Evolutionary conservation across 2,329 filamentous ascomycete species (phyloP).

Genomic region (Hysterium pulicare): DNA sequence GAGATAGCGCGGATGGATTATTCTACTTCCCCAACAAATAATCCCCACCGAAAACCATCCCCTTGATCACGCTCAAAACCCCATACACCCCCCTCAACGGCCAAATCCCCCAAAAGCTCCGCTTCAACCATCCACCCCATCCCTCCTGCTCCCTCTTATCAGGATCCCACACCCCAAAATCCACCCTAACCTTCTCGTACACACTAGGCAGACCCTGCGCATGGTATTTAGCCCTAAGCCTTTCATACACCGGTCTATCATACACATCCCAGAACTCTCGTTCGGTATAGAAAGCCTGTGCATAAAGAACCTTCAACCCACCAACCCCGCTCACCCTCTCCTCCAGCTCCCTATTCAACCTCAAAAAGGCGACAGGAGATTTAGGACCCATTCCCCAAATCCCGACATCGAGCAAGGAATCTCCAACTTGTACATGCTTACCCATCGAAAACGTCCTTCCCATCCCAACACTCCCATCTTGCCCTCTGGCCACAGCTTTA

Average conservation of each 20-base stretch:
- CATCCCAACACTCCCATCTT: no score
- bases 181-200: constrained; percentile 61
- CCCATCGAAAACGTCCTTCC: constrained; percentile 29
- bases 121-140: constrained; percentile 27
- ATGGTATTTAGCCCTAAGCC: constrained; percentile 59
- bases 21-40: constrained; percentile 16
- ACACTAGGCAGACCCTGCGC: constrained; percentile 63
- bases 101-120: constrained; percentile 32
- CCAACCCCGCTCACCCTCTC: constrained; percentile 64
- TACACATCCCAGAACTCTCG: constrained; percentile 67
- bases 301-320: constrained; percentile 85
- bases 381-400: constrained; percentile 76
- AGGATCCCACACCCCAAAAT: constrained; percentile 40
- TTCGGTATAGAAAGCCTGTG: constrained; percentile 78
- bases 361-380: constrained; percentile 57
- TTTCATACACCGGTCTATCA: constrained; percentile 58
- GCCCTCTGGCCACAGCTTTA: not conserved
- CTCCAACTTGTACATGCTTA: constrained; percentile 15
- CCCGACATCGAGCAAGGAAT: constrained; percentile 50
- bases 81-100: constrained; percentile 40
- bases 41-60: constrained; percentile 9
- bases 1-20: no score
- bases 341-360: constrained; percentile 69
- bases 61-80: constrained; percentile 35
- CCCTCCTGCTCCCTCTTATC: constrained; percentile 16